Base-by-base conservation (phyloP, 148 eudicot genomes). In the Silene conica region DNA sequence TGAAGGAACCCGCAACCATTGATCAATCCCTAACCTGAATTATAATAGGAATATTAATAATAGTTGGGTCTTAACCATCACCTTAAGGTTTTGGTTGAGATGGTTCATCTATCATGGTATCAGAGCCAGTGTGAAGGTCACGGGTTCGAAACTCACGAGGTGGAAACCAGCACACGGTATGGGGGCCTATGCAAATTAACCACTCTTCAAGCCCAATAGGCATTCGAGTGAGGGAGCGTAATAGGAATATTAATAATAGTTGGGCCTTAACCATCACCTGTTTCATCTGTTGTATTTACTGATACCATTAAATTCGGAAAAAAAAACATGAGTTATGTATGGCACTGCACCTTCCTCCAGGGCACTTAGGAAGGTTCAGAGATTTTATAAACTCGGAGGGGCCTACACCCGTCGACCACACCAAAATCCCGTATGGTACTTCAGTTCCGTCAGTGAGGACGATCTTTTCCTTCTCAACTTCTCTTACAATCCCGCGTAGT, bases 361-460 rank as follows among this genome's bases (percentile, higher is more conserved):
- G 92, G 74, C 90, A 84, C 74, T 89, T 89, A 20, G 90, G 92
- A 54, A 93, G 73, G 73, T 82, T 74, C 26, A 90, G 88, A 73
- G 92, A 85, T 73, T 82, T 89, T 22, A 86, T 84, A 72, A 93
- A 91, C 52, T 85, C 84, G 18, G 98, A 93, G 38, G 98, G 96
- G 67, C 98, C 98, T 71, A 93, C 98, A 0, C 98, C 98, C 6
- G 98, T 93, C 7, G 98, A 93, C 98, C 98, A 93, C 14, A 93
- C 96, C 76, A 93, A 80, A 45, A 90, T 87, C 12, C 98, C 98
- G 74, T 87, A 93, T 31, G 98, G 94, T 69, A 93, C 92, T 58
- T 89, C 90, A 69, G 89, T 89, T 70, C 96, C 98, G 59, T 91
- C 96, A 73, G 83, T 90, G 16, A 93, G 96, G 21, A 87, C 71